Evolutionary conservation across 495 filamentous ascomycete species (phyloP), one percentile per base, ranked within the genome.

Genomic region (Acidomyces sp.): DNA sequence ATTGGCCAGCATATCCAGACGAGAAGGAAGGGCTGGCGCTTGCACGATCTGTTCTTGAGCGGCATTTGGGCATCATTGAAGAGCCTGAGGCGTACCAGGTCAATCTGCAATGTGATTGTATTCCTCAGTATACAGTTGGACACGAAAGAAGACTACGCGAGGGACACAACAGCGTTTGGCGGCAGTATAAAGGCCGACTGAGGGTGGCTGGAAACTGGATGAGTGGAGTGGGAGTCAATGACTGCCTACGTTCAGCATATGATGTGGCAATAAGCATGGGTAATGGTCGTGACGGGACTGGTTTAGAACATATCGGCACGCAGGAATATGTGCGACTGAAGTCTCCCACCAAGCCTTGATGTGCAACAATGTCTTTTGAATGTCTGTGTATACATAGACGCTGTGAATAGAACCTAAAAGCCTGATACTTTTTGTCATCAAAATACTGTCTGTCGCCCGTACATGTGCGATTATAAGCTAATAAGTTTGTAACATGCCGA

Each of bases 101-200:
- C 17, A 68, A 64, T 20, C 56, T 94, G 28, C 80, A 86, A 52
- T 64, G 63, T 36, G 64, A 88, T 28, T 93, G 86, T 52, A 85
- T 97, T 29, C 90, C 90, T 4, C 90, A 96, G 58, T 93, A 92
- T 52, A 67, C 63, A 0, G 77, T 93, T 1, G 82, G 82, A 15
- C 87, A 96, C 61, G 52, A 72, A 22, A 47, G 55, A 3, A 69
- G 75, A 38, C 77, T 93, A 71, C 55, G 51, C 15, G 54, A 55
- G 9, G 70, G 78, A 3, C 71, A 79, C 45, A 24, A 52, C 12
- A 62, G 77, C 32, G 57, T 92, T 4, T 54, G 61, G 32, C 17
- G 43, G 1, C 63, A 66, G 9, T 95, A 81, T 53, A 43, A 66
- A 1, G 74, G 77, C 6, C 66, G 67, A 23, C 60, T 97, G 13